A percentile compares a stretch with the other conserved stretches of the same genome.
Conservation (phyloP, 2,329 filamentous ascomycete species). For the Dryadomyces quercivorus region DNA sequence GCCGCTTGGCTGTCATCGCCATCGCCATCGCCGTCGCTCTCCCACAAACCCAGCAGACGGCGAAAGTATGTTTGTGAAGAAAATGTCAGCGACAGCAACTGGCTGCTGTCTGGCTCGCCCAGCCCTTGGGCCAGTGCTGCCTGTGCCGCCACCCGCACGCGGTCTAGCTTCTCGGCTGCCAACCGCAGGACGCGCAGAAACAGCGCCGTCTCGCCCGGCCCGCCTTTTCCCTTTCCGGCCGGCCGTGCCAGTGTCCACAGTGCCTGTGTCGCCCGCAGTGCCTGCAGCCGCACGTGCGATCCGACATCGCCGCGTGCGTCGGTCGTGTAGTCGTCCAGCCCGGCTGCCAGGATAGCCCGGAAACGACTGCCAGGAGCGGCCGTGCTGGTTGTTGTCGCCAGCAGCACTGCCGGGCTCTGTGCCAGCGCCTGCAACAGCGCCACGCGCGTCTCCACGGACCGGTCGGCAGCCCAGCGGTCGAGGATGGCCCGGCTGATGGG, state of each 20-base stretch:
- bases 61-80: constrained; percentile 50
- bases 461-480: constrained; percentile 39
- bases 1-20: constrained; percentile 11
- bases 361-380: constrained; percentile 25
- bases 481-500: constrained; percentile 32
- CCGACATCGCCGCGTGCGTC: constrained; percentile 84
- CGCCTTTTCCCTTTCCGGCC: neutral
- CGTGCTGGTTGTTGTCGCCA: neutral
- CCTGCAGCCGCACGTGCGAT: constrained; percentile 71
- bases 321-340: constrained; percentile 81
- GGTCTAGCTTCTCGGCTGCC: constrained; percentile 80
- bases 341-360: constrained; percentile 35
- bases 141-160: constrained; percentile 60
- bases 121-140: constrained; percentile 34
- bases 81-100: constrained; percentile 30
- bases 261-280: constrained; percentile 61
- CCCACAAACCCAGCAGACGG: constrained; percentile 36
- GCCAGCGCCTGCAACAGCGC: constrained; percentile 43
- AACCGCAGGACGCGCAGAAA: constrained; percentile 50
- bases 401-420: constrained; percentile 29
- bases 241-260: constrained; percentile 28
- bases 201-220: constrained; percentile 14
- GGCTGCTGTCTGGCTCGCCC: constrained; percentile 8
- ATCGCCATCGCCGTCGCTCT: constrained; percentile 15
- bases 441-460: constrained; percentile 37